A percentile compares a stretch with the other conserved stretches of the same genome.
These are phyloP conservation scores for Diaporthe destruens DNA, from an alignment of 2,329 filamentous ascomycete genomes.

Conservation along the genomic window DNA sequence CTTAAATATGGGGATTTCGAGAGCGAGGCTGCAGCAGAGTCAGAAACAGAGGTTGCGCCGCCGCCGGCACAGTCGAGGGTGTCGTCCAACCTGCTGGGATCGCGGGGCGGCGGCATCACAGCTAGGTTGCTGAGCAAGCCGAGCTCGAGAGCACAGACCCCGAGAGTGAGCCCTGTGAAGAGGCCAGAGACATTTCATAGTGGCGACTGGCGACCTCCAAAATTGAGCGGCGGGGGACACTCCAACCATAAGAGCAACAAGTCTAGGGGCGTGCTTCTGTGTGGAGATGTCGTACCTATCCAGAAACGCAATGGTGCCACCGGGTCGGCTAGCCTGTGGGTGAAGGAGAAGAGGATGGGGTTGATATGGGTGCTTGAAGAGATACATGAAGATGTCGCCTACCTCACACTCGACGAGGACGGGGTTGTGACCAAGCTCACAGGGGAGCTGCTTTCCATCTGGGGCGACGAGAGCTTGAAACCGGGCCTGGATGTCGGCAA, in stretches of 20 bases:
- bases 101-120: slow-evolving; percentile 81
- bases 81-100: slow-evolving; percentile 72
- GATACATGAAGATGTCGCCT: slow-evolving; percentile 92
- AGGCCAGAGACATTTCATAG: slow-evolving; percentile 74
- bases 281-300: slow-evolving; percentile 98
- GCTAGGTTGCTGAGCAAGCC: slow-evolving; percentile 90
- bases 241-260: slow-evolving; percentile 78
- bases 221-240: slow-evolving; percentile 58
- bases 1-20: slow-evolving; percentile 74
- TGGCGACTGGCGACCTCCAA: slow-evolving; percentile 66
- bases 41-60: slow-evolving; percentile 52
- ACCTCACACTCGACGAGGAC: slow-evolving; percentile 81
- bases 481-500: slow-evolving; percentile 80
- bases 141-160: slow-evolving; percentile 66
- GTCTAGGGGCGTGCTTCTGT: slow-evolving; percentile 81
- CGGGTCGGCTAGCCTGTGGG: slow-evolving; percentile 95
- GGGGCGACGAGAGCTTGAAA: slow-evolving; percentile 78
- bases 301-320: slow-evolving; percentile 93
- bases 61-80: slow-evolving; percentile 53
- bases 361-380: slow-evolving; percentile 98
- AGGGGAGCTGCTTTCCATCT: slow-evolving; percentile 88
- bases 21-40: slow-evolving; percentile 54
- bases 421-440: slow-evolving; percentile 77
- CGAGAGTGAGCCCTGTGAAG: slow-evolving; percentile 65
- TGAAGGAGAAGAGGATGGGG: slow-evolving; percentile 95